Conservation (phyloP, 2,329 filamentous ascomycete genomes). For the Neonectria coccinea region DNA sequence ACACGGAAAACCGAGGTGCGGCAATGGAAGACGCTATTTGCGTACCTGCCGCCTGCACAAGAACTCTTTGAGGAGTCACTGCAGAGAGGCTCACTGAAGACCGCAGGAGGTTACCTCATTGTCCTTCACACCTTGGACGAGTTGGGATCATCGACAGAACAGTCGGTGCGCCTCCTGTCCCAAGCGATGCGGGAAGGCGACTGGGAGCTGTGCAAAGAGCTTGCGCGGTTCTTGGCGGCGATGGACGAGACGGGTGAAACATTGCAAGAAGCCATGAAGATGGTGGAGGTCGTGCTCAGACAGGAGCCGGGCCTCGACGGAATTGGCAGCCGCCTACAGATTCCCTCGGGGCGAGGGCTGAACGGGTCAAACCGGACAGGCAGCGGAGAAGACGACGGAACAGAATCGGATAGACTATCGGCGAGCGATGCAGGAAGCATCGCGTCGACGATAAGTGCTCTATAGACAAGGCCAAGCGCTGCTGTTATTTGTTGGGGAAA, state of each 20-base stretch:
- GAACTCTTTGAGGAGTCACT: constrained; percentile 95
- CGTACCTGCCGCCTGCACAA: constrained; percentile 88
- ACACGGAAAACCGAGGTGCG: constrained; percentile 96
- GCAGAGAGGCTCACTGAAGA: constrained; percentile 87
- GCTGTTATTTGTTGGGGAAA: not conserved
- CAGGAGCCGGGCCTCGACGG: constrained; percentile 46
- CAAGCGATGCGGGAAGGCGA: constrained; percentile 86
- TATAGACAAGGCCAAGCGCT: constrained; percentile 21
- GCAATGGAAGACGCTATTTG: constrained; percentile 94
- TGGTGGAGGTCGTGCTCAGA: constrained; percentile 61
- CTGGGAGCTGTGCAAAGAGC: constrained; percentile 95
- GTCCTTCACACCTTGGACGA: constrained; percentile 88
- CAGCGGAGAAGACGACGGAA: constrained; percentile 51
- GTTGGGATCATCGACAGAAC: constrained; percentile 75
- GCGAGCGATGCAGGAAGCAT: constrained; percentile 54
- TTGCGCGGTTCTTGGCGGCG: constrained; percentile 93
- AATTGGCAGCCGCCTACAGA: constrained; percentile 48
- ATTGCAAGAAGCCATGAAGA: constrained; percentile 76
- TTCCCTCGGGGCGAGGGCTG: constrained; percentile 45
- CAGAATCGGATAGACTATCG: constrained; percentile 53
- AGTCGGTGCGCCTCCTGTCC: constrained; percentile 83
- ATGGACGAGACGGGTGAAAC: constrained; percentile 89
- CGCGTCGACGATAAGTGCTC: constrained; percentile 50
- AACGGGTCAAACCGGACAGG: constrained; percentile 48
- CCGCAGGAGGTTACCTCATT: constrained; percentile 94